Evolutionary conservation across 768 basidiomycete species (phyloP).

Genomic region (Pleurotus ostreatus): DNA sequence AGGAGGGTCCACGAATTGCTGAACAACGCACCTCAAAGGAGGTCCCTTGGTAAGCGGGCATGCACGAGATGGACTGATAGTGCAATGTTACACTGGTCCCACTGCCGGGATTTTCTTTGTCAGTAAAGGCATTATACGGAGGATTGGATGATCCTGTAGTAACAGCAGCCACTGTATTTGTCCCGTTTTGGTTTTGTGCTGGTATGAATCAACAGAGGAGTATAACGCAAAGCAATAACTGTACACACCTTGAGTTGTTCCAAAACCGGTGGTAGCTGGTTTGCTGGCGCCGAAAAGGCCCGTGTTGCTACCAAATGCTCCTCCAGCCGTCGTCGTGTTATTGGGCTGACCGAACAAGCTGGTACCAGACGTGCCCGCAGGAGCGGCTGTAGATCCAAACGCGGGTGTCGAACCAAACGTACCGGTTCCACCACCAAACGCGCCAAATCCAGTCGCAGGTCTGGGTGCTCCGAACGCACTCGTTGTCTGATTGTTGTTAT

Average conservation of each 20-base stretch:
- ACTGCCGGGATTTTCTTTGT: conserved; percentile 57
- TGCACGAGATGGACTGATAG: conserved; percentile 80
- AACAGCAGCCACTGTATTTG: conserved; percentile 46
- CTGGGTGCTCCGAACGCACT: conserved; percentile 61
- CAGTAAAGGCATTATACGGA: conserved; percentile 50
- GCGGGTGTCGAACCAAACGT: conserved; percentile 46
- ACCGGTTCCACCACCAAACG: conserved; percentile 56
- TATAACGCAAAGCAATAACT: neutral
- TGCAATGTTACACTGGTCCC: conserved; percentile 43
- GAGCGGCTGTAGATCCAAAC: conserved; percentile 44
- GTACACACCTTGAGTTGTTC: conserved; percentile 30
- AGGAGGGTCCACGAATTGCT: conserved; percentile 6
- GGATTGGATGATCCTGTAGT: conserved; percentile 71
- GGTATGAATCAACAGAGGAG: neutral
- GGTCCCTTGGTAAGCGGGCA: conserved; percentile 71
- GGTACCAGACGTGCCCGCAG: conserved; percentile 25
- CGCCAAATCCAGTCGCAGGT: conserved; percentile 71
- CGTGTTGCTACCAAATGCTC: conserved; percentile 23
- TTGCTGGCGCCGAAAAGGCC: conserved; percentile 41
- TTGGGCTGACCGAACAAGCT: conserved; percentile 57
- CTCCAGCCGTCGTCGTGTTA: conserved; percentile 21
- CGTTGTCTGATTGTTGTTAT: conserved; percentile 32
- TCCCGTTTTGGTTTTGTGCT: conserved; percentile 23
- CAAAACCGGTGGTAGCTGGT: conserved; percentile 37
- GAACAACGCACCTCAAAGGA: conserved; percentile 64